phyloP scores from a whole-genome alignment of 371 early-diverging fungal genomes.

The Rhizopus delemar region DNA sequence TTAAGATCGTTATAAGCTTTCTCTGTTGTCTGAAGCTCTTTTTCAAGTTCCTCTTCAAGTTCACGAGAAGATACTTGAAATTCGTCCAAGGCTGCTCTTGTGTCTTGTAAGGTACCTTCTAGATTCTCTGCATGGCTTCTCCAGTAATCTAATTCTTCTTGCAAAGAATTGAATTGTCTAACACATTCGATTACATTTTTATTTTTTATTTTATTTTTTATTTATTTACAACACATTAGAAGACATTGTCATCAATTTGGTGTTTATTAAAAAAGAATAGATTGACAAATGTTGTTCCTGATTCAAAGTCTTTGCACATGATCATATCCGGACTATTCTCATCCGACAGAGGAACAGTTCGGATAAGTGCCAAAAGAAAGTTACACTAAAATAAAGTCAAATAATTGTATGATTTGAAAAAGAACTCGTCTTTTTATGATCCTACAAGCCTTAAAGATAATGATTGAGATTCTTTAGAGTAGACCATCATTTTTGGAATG shows the following conservation, averaged over 20 bases:
- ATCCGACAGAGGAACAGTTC: no score
- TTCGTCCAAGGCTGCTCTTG: slow-evolving; percentile 62
- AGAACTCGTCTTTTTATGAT: no score
- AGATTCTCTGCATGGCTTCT: slow-evolving; percentile 50
- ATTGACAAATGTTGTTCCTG: background rate
- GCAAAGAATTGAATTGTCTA: slow-evolving; percentile 51
- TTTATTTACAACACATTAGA: background rate
- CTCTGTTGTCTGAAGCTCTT: slow-evolving; percentile 64
- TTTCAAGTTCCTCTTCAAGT: slow-evolving; percentile 65
- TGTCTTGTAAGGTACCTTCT: slow-evolving; percentile 56
- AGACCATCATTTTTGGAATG: no score
- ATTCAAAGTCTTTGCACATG: background rate
- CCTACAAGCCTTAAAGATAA: no score
- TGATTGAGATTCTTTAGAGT: no score
- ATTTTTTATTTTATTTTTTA: background rate
- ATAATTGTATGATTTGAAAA: no score
- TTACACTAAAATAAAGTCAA: no score
- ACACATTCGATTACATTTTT: background rate
- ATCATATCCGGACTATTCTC: no score
- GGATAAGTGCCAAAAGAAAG: no score
- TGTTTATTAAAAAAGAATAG: background rate
- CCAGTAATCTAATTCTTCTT: slow-evolving; percentile 64
- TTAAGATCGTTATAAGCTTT: slow-evolving; percentile 64
- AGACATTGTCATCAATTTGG: background rate
- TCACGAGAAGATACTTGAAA: slow-evolving; percentile 65